Base-by-base conservation (phyloP, 164 flowering plant species). In the Protea cynaroides region DNA sequence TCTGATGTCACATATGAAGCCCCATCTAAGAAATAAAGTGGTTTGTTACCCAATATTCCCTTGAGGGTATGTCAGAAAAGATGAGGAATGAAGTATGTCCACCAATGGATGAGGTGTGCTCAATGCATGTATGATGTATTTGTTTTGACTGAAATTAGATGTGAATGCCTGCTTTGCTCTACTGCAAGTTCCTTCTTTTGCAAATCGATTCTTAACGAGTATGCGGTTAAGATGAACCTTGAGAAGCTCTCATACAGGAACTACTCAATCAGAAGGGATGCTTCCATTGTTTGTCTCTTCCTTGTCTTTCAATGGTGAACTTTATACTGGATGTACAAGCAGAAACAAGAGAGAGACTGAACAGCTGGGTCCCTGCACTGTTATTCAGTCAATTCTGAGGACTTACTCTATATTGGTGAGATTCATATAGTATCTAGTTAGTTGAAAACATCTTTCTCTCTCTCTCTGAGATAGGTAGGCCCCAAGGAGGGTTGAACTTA, bases 321-420 rank as follows among this genome's bases (percentile, higher is more conserved):
- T 46, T 37, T 86, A 72, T 56, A 70, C 64, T 43, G 85, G 88
- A 44, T 69, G 36, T 8, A 50, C 61, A 29, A 80, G 75, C 9
- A 81, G 25, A 69, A 84, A n/a, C 72, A 86, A 88, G 76, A 86
- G 81, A 72, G 92, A 86, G 53, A 83, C 90, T 34, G 88, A 86
- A 43, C 88, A 82, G 55, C 57, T 82, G 71, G 90, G 82, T 37
- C 90, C 90, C 14, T 84, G 85, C 25, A 59, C 78, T 44, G 83
- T 64, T 52, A 77, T 84, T 25, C 64, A 67, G 18, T 76, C 77
- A 0, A 69, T 78, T 58, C 63, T 84, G 10, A 87, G 89, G 83
- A 70, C 7, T 44, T 51, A 24, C 24, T 7, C 0, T 37, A 9
- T 37, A 13, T 4, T 24, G 40, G 11, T 0, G 2, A 24, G n/a